Percentiles rank a stretch among this genome's conserved stretches.
phyloP scores from a whole-genome alignment of 192 early-diverging fungal species.

The Linnemannia schmuckeri region DNA sequence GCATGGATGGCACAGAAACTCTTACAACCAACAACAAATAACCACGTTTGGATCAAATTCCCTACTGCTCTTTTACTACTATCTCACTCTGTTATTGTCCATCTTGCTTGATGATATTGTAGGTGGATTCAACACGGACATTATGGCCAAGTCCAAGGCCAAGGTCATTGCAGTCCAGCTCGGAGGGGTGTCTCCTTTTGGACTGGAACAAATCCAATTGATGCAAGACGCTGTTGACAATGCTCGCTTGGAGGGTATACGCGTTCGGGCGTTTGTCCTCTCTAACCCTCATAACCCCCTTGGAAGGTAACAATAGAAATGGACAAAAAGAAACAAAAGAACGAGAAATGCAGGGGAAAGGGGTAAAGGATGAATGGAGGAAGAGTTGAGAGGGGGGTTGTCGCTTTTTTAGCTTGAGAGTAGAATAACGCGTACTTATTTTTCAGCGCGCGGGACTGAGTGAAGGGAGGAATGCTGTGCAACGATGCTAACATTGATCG shows the following conservation, averaged over 20 bases:
- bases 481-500: too few species aligned
- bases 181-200: conserved; percentile 54
- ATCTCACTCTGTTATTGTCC: not conserved
- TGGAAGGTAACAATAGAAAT: conserved; percentile 60
- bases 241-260: conserved; percentile 53
- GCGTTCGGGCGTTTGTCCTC: conserved; percentile 72
- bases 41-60: not conserved
- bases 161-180: conserved; percentile 65
- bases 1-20: not conserved
- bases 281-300: conserved; percentile 83
- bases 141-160: conserved; percentile 63
- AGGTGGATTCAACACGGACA: conserved; percentile 75
- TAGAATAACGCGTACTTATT: too few species aligned
- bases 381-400: not conserved
- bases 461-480: too few species aligned
- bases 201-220: conserved; percentile 48
- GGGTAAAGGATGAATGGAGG: not conserved
- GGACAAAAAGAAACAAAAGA: not conserved
- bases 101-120: not conserved
- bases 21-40: not conserved
- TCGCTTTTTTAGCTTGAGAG: not conserved
- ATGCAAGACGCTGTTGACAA: conserved; percentile 66
- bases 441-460: too few species aligned
- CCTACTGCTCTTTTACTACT: not conserved
- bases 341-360: not conserved